phyloP scores from a whole-genome alignment of 2,329 filamentous ascomycete species.

The Pseudogymnoascus sp. region DNA sequence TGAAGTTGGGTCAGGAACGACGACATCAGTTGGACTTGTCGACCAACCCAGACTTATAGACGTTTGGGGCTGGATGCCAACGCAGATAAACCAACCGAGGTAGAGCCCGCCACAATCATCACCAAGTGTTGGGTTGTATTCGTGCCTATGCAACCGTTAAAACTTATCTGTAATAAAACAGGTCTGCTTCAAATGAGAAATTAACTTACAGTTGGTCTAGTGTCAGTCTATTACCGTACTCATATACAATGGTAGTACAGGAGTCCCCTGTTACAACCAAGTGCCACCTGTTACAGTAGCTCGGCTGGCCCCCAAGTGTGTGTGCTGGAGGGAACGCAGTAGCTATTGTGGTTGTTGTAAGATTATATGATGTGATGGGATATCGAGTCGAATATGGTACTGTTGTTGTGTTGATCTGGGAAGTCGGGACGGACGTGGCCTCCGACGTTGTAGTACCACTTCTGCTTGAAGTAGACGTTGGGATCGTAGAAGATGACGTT shows the following conservation, averaged over 20 bases:
- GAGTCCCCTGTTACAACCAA: neutral
- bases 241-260: neutral
- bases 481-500: neutral
- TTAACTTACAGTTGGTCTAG: too few relatives aligned
- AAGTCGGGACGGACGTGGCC: neutral
- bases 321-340: neutral
- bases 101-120: neutral
- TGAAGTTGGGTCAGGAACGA: neutral
- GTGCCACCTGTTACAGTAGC: neutral
- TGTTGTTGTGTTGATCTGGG: neutral
- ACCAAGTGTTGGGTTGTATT: neutral
- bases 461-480: neutral
- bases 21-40: too few relatives aligned
- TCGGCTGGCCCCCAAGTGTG: neutral
- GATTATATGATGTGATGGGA: neutral
- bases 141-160: neutral
- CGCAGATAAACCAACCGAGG: neutral
- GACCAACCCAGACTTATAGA: too few relatives aligned
- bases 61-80: neutral
- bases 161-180: too few relatives aligned
- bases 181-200: too few relatives aligned
- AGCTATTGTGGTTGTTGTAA: neutral
- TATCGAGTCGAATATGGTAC: neutral
- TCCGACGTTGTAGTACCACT: neutral
- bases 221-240: too few relatives aligned